phyloP scores from a whole-genome alignment of 208 protist species.

The Leishmania major region DNA sequence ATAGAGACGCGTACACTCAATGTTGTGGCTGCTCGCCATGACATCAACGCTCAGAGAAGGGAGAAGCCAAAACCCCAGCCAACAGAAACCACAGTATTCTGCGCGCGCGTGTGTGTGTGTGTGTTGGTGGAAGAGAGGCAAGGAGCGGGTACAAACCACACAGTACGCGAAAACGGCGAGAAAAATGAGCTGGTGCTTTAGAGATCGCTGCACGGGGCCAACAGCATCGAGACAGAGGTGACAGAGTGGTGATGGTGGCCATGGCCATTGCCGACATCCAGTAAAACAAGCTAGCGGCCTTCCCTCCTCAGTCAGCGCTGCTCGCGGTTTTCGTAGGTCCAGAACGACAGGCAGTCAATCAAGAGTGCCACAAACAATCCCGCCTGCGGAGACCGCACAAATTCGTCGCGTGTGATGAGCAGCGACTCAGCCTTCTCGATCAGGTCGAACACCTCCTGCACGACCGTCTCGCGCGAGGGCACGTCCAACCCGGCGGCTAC shows the following conservation, averaged over 20 bases:
- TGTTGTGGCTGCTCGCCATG: neutral
- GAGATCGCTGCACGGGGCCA: neutral
- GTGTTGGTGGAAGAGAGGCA: neutral
- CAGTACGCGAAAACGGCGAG: neutral
- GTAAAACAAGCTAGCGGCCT: neutral
- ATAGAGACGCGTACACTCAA: neutral
- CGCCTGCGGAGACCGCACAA: slow-evolving; percentile 73
- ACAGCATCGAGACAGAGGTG: neutral
- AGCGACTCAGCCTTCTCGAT: slow-evolving; percentile 82
- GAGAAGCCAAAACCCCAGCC: neutral
- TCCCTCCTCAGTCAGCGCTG: slow-evolving; percentile 16
- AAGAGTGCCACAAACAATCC: slow-evolving; percentile 86
- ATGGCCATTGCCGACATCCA: neutral
- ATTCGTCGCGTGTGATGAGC: slow-evolving; percentile 87
- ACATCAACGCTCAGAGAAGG: neutral
- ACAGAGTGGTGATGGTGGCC: neutral
- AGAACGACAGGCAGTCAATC: slow-evolving; percentile 91
- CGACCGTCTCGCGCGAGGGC: slow-evolving; percentile 70
- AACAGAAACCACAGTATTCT: neutral
- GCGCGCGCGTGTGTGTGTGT: neutral
- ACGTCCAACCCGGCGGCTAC: slow-evolving; percentile 65
- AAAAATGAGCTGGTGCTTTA: neutral
- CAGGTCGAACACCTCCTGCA: slow-evolving; percentile 92
- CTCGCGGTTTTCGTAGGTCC: slow-evolving; percentile 90
- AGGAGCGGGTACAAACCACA: too few relatives aligned